Evolutionary conservation across 2,329 filamentous ascomycete species (phyloP), one percentile per base, ranked within the genome.

Genomic region (Colletotrichum sojae): DNA sequence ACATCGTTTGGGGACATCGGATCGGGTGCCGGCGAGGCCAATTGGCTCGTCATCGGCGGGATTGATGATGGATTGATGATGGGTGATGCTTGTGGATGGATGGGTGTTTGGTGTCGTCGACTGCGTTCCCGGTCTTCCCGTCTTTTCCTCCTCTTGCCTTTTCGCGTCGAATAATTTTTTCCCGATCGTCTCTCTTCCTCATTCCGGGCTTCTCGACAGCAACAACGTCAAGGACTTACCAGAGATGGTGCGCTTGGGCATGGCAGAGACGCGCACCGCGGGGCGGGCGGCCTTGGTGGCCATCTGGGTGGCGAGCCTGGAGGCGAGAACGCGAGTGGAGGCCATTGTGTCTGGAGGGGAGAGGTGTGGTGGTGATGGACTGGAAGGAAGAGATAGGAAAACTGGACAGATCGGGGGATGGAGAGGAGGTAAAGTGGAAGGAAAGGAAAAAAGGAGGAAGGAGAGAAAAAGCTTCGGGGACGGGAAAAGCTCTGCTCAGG

Each of bases 251-350:
- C 92, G 92, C 88, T 92, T 92, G 86, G 91, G 88, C 83, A 86
- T 86, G 83, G 84, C 86, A 82, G 86, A 85, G 78, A 90, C 78
- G 80, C 91, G 91, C 80, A 91, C 83, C 83, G 90, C 90, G 85
- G 92, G 91, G 84, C 92, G 92, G 83, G 91, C 91, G 84, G 90
- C 91, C 90, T 92, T 93, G 85, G 87, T 84, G 57, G 67, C 89
- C 89, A 92, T 91, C 85, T 91, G 89, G 81, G 90, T 88, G 84
- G 91, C 91, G 87, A 94, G 88, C 84, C 92, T 90, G 80, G 91
- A 91, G 82, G 92, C 90, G 85, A 93, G 88, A 83, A 94, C 88
- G 86, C 92, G 92, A 83, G 89, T 86, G 83, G 90, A 88, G 83
- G 92, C 90, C 92, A 94, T 94, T 93, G 88, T 89, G 88, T 90